Conservation (phyloP, 345 rosid genomes). For the Clausena lansium region DNA sequence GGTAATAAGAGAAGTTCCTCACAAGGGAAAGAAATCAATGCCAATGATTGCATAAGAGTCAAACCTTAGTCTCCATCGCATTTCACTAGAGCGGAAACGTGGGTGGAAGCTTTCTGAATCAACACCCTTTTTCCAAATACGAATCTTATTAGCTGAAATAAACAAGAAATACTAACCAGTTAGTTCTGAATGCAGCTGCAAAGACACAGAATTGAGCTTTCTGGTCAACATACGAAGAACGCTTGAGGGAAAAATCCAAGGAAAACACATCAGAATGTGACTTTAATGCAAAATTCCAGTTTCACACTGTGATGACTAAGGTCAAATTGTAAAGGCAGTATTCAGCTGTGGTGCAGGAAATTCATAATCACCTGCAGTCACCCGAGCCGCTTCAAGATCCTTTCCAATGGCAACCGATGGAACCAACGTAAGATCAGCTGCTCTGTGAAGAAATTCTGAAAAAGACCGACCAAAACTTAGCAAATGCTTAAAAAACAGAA, state of each 20-base stretch:
- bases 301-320: background rate
- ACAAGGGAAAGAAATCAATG: background rate
- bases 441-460: slow-evolving; percentile 95
- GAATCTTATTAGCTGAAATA: slow-evolving; percentile 79
- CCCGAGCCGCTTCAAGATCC: slow-evolving; percentile 83
- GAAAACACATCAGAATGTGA: background rate
- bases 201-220: background rate
- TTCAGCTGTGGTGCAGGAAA: background rate
- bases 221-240: background rate
- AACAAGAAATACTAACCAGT: slow-evolving; percentile 7
- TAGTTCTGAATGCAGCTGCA: slow-evolving; percentile 13
- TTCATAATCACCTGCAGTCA: slow-evolving; percentile 70
- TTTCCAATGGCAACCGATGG: slow-evolving; percentile 89
- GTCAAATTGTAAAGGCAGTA: slow-evolving; percentile 4
- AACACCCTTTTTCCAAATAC: slow-evolving; percentile 98
- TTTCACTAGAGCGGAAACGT: slow-evolving; percentile 66
- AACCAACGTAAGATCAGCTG: slow-evolving; percentile 95
- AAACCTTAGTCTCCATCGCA: slow-evolving; percentile 82
- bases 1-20: slow-evolving; percentile 11
- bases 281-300: background rate
- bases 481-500: slow-evolving; percentile 10
- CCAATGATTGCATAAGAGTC: background rate
- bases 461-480: slow-evolving; percentile 3
- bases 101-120: slow-evolving; percentile 95
- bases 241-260: background rate